Base-by-base conservation (phyloP, 805 yeast genomes). In the Zygosaccharomyces gambellarensis region DNA sequence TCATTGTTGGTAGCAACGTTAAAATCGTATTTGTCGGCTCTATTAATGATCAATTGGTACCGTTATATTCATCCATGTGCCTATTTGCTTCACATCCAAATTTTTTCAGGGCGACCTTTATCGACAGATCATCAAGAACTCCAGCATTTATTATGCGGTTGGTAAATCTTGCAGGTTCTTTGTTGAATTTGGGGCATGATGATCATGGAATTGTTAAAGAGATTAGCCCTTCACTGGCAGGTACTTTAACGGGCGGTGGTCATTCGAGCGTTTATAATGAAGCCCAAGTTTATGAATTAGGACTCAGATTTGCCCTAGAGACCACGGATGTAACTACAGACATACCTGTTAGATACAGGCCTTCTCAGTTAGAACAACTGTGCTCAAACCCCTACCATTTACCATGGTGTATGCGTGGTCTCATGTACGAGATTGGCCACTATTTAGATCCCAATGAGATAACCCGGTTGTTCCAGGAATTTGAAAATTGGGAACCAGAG, bases 201-300 rank as follows among this genome's bases (percentile, higher is more conserved):
- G 99, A 92, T 62, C 92, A 88, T 63, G 94, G 90, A 21, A 85
- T 94, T 11, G 73, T 92, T 19, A 83, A 83, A 53, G 97, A 94
- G 63, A 76, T 92, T 39, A 87, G 96, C 48, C 77, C 75, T 38
- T 76, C 87, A 0, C 67, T 86, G 53, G 94, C 95, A 0, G 99
- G 99, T 0, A 86, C 96, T 1, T 71, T 94, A 46, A 92, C 97
- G 0, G 97, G 97, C 2, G 90, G 94, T 6, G 99, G 99, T 0
- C 99, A 92, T 65, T 90, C 97, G 0, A 84, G 79, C 54, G 82
- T 94, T 25, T 92, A 92, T 67, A 85, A 87, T 59, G 96, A 88
- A 55, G 80, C 83, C 3, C 79, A 82, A 48, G 98, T 94, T 0
- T 92, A 92, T 63, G 87, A 83, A 55, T 63, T 87, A 52, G 97